Evolutionary conservation across 139 green algal genomes (phyloP), one percentile per base, ranked within the genome.

Genomic region (Tetraselmis striata): DNA sequence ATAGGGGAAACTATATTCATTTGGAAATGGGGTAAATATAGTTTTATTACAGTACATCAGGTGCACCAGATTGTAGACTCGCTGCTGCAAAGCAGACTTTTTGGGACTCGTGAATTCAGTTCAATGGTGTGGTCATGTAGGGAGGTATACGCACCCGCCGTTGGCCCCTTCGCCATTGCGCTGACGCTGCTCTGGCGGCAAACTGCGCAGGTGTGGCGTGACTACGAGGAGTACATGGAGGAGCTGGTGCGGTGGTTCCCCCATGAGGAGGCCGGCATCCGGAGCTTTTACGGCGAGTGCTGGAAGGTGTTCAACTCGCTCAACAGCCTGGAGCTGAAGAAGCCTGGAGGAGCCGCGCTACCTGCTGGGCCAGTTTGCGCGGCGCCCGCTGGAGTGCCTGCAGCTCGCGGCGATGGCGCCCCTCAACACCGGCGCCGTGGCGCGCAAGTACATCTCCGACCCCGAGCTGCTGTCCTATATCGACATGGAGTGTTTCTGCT

Each of bases 401-500:
- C 95, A 89, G 0, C 90, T 98, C 23, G 94, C 93, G 0, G 91
- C 85, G 29, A 96, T 92, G 84, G 83, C 97, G 32, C 85, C 90
- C 28, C 85, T 89, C 80, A 99, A 98, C 88, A 90, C 94, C 18
- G 95, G 95, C 79, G 94, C 98, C 58, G 87, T 96, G 31, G 93
- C 95, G 0, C 85, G 95, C 28, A 90, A 90, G 77, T 86, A 96
- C 86, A 98, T 98, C 85, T 29, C 82, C 78, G 95, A 99, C 83
- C 85, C 91, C 5, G 91, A 96, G 87, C 90, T 98, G 76, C 92
- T 99, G 27, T 84, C 81, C 27, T 98, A 98, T 88, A 98, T 99
- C 75, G 96, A 99, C 87, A 92, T 97, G 25, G 96, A 98, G 91
- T 98, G 96, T 93, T 98, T 94, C 88, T 95, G 94, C 83, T 98